Conservation (phyloP, 192 early-diverging fungal species). For the Blastocladiella britannica region DNA sequence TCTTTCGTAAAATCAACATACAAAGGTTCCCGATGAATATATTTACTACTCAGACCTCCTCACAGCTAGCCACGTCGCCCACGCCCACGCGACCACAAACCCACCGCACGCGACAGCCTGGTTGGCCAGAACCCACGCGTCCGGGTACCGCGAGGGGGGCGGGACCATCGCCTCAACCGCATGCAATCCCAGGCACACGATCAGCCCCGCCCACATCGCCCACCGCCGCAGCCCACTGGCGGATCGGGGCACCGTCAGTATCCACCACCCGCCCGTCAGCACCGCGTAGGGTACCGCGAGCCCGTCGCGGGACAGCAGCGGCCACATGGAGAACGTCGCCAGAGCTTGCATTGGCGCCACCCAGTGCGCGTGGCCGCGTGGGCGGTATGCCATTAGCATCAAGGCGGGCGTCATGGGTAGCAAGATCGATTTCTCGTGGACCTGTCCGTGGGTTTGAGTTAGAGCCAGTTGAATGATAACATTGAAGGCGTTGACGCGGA, state of each 20-base stretch:
- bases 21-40: too few relatives aligned
- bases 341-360: slow-evolving; percentile 5
- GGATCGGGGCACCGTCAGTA: not conserved
- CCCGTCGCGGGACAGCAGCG: slow-evolving; percentile 57
- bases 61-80: not conserved
- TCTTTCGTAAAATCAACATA: too few relatives aligned
- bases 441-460: too few relatives aligned
- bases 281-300: slow-evolving; percentile 51
- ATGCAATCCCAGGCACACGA: not conserved
- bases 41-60: too few relatives aligned
- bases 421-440: slow-evolving; percentile 93
- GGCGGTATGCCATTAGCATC: slow-evolving; percentile 44
- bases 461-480: too few relatives aligned
- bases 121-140: slow-evolving; percentile 64
- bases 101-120: slow-evolving; percentile 39
- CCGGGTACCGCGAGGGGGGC: slow-evolving; percentile 46
- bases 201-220: not conserved
- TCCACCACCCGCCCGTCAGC: slow-evolving; percentile 25
- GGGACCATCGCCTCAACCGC: not conserved
- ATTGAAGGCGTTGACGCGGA: too few relatives aligned
- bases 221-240: slow-evolving; percentile 1
- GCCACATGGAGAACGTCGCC: slow-evolving; percentile 47
- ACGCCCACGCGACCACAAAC: slow-evolving; percentile 17
- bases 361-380: too few relatives aligned
- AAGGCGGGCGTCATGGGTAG: slow-evolving; percentile 59